Evolutionary conservation across 768 basidiomycete genomes (phyloP).

Genomic region (Amanita pallidorosea): DNA sequence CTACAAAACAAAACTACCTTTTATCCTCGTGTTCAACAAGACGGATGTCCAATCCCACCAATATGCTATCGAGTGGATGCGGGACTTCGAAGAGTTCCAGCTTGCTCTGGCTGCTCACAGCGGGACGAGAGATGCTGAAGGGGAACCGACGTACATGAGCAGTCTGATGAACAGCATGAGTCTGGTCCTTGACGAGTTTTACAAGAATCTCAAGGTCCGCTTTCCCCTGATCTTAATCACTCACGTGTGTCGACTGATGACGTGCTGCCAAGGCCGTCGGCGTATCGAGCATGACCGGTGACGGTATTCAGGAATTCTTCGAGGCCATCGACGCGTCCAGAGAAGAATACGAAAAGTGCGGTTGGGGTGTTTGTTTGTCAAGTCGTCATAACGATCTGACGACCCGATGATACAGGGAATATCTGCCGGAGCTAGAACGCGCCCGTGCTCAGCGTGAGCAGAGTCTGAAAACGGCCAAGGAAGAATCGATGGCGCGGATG

Average conservation of each 20-base stretch:
- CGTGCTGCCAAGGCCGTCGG: conserved; percentile 65
- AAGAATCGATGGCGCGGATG: conserved; percentile 66
- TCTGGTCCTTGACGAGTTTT: conserved; percentile 95
- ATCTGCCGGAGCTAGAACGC: conserved; percentile 79
- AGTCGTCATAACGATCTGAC: conserved; percentile 1
- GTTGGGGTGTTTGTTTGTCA: not conserved
- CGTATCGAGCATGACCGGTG: conserved; percentile 94
- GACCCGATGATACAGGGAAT: conserved; percentile 49
- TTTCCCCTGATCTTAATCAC: not conserved
- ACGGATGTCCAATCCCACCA: conserved; percentile 85
- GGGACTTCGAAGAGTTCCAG: conserved; percentile 94
- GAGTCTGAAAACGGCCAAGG: conserved; percentile 52
- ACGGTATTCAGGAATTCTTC: conserved; percentile 86
- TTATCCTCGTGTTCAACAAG: conserved; percentile 98
- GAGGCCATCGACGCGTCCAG: conserved; percentile 82
- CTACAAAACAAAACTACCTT: conserved; percentile 96
- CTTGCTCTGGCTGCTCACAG: conserved; percentile 66
- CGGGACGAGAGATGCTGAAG: conserved; percentile 63
- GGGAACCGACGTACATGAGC: conserved; percentile 96
- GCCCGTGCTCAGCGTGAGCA: conserved; percentile 56
- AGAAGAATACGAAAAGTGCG: conserved; percentile 82
- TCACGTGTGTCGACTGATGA: not conserved
- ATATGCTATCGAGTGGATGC: conserved; percentile 97
- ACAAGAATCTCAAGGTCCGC: conserved; percentile 84
- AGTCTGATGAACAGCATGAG: conserved; percentile 99